Evolutionary conservation across 2,329 filamentous ascomycete species (phyloP), one percentile per base, ranked within the genome.

Genomic region (Botryotinia convoluta): DNA sequence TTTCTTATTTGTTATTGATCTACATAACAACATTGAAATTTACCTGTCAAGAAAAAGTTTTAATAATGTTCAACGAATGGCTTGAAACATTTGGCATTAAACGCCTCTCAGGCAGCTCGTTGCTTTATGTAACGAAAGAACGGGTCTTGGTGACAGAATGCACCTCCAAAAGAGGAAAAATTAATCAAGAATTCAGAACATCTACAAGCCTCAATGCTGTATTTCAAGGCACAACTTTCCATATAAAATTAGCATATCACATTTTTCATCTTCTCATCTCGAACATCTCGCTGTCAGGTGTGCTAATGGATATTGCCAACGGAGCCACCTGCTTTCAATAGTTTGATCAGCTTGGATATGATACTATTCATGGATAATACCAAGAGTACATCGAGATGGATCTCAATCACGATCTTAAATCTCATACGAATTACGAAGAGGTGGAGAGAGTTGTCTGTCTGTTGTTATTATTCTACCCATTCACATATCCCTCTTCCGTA

Each of bases 271-370:
- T 68, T 42, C 48, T 57, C 18, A 48, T 35, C 62, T 48, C 42
- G 2, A 26, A 57, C 54, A 42, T 42, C 20, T 44, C 32, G 22
- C 37, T 37, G 20, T 16, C 48, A 20, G 48, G 16, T 26, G 48
- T 51, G 54, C n/a, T 26, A 42, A 57, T 44, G 7, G 8, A 64
- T 42, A 51, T 32, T 54, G 57, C 45, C 26, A 16, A 29, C 59
- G 2, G 51, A 57, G 45, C 44, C 57, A 32, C 69, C 26, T 65
- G 44, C 69, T 71, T 71, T 64, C 69, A 39, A 71, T 71, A 71
- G 69, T 71, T 64, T 64, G 57, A 51, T 37, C 32, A 39, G 59
- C 59, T 71, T 39, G 29, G 32, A 4, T 45, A 42, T 71, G 42
- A 32, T 42, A 18, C 32, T 57, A 57, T 57, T 69, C 65, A 57